These are phyloP conservation scores for Euphorbia lathyris DNA, from an alignment of 345 rosid species.

Conservation along the genomic window DNA sequence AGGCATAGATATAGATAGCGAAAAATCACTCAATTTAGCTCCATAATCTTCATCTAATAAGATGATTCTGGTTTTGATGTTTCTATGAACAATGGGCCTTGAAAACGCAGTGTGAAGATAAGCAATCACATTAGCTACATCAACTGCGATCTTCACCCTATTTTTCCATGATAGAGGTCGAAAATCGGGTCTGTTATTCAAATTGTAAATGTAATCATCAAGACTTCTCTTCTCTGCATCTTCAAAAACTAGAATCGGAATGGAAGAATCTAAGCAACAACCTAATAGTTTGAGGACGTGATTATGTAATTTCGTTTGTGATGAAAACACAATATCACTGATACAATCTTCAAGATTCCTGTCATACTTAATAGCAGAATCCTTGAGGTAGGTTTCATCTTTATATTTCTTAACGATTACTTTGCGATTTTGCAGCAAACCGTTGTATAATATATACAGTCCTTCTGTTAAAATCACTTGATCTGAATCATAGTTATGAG, in stretches of 20 bases:
- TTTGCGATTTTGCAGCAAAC: background rate
- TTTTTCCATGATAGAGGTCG: conserved; percentile 11
- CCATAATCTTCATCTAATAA: background rate
- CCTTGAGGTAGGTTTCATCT: too few species aligned
- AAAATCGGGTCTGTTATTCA: background rate
- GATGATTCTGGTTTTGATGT: background rate
- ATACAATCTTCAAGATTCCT: background rate
- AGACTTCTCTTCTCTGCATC: background rate
- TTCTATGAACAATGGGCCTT: conserved; percentile 3
- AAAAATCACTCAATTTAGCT: conserved; percentile 13
- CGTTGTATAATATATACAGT: background rate
- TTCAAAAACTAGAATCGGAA: conserved; percentile 18
- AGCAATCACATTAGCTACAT: conserved; percentile 12
- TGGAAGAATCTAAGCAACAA: conserved; percentile 12
- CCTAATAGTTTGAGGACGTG: conserved; percentile 9
- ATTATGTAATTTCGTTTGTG: conserved; percentile 8
- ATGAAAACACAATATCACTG: conserved; percentile 9
- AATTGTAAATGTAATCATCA: background rate
- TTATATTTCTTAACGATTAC: background rate
- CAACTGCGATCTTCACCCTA: conserved; percentile 18
- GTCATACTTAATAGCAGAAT: too few species aligned
- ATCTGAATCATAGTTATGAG: background rate
- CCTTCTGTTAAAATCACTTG: background rate
- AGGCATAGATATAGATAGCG: background rate
- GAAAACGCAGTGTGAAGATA: conserved; percentile 19